Base-by-base conservation (phyloP, 169 alveolate species). In the Babesia sp. region DNA sequence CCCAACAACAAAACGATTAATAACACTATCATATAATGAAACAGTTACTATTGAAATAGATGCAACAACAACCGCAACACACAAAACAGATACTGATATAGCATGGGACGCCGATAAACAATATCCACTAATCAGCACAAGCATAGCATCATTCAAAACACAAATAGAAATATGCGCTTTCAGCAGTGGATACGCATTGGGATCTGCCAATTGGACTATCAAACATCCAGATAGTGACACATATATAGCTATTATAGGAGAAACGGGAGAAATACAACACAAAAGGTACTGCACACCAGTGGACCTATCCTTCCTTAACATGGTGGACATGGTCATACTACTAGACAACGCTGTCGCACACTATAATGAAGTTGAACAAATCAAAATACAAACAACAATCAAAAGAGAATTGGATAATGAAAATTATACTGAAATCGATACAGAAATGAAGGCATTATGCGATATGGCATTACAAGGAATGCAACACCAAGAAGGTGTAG, bases 131-230 rank as follows among this genome's bases (percentile, higher is more conserved):
- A 14, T 39, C n/a, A 50, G 50, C 11, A 63, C 31, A 24, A 48
- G 50, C 9, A 20, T 16, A 1, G n/a, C 18, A 16, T 0, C 20
- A 16, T 60, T 48, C 39, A 44, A 18, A 36, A 42, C 71, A 33
- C 28, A 26, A 24, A 18, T 79, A 26, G 71, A 57, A 39, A 26
- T 79, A 7, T 66, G 71, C 53, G 84, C 68, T 6, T 56, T 14
- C 63, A 54, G 76, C 64, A 79, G 82, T 53, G 87, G 87, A 9
- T 79, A 46, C 70, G 36, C 50, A 14, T 48, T 79, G 36, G 87
- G 87, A n/a, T 60, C 79, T 3, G 22, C 67, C 54, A 79, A 79
- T 60, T 79, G 78, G 68, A 29, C 42, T 1, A 31, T 79, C 11
- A 71, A 31, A 28, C 82, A 71, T 64, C 56, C 50, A 9, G 50